phyloP scores from a whole-genome alignment of 176 grass and related monocot species.

The Eremochloa ophiuroides region DNA sequence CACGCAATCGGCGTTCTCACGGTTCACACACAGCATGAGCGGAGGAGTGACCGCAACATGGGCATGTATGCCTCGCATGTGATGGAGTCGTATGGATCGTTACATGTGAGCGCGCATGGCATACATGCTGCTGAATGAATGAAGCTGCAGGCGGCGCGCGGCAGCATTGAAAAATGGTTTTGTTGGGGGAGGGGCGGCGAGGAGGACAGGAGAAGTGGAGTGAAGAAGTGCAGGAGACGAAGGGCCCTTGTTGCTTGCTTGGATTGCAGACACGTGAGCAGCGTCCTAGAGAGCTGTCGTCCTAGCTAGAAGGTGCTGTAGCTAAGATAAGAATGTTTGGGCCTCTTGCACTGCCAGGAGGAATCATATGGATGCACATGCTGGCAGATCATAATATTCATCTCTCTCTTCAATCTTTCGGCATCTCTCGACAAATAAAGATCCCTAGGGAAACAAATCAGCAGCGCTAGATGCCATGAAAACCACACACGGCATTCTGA shows the following conservation, averaged over 20 bases:
- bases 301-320: conserved; percentile 7
- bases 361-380: conserved; percentile 48
- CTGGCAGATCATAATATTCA: conserved; percentile 24
- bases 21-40: background rate
- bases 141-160: background rate
- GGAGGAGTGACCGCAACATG: conserved; percentile 12
- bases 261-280: conserved; percentile 44
- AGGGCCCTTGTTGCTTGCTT: conserved; percentile 7
- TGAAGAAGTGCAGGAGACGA: background rate
- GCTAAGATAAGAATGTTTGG: conserved; percentile 55
- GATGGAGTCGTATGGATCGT: conserved; percentile 27
- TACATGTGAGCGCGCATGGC: conserved; percentile 37
- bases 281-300: conserved; percentile 26
- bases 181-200: background rate
- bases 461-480: conserved; percentile 13
- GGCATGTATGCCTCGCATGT: conserved; percentile 44
- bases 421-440: background rate
- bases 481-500: conserved; percentile 4
- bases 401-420: conserved; percentile 29
- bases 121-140: background rate
- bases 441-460: conserved; percentile 14
- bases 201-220: background rate
- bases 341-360: conserved; percentile 12
- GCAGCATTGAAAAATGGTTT: conserved; percentile 25
- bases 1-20: background rate